Evolutionary conservation across 2,329 filamentous ascomycete genomes (phyloP), one percentile per base, ranked within the genome.

Genomic region (Sporothrix sp.): DNA sequence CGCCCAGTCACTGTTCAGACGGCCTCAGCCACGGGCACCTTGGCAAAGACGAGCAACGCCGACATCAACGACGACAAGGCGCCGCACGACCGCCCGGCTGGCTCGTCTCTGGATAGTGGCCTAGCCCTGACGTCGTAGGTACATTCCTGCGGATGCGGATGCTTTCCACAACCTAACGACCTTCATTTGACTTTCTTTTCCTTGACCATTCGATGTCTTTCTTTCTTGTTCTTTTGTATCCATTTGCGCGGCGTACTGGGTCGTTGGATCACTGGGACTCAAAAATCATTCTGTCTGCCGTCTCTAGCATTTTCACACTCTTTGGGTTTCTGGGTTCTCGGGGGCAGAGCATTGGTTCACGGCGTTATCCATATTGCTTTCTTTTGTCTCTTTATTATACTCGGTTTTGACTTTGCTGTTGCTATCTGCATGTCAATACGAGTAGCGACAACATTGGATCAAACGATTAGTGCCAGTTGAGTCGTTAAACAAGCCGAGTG

Each of bases 71-170:
- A 18, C 45, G 45, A 32, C 16, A 48, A 48, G 38, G 5, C 43
- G 13, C 43, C 36, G 27, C 52, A 53, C 23, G 40, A 52, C 8
- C 55, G 57, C 27, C 50, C 57, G 14, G 42, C 54, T 7, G 56
- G 54, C 18, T 54, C 55, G 11, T 61, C 60, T 2, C 53, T 60
- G n/a, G 60, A 62, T 51, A 62, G 61, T 44, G 60, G 60, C 18
- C 56, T 62, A 3, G 60, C 58, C 0, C 45, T 62, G 48, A 51
- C 57, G 40, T 47, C 52, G 11, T 57, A 39, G 51, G 18, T 23
- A 25, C n/a, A 6, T 6, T 7, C 30, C 14, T 11, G 14, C 8
- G n/a, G 33, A 16, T 8, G 32, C 16, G 10, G 8, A 4, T 32
- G 2, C 25, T 43, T 27, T 10, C 5, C 14, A 47, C 10, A 11